Percentiles rank a stretch among this genome's conserved stretches.
Evolutionary conservation across 495 filamentous ascomycete genomes (phyloP).

Genomic region (Talaromyces adpressus): DNA sequence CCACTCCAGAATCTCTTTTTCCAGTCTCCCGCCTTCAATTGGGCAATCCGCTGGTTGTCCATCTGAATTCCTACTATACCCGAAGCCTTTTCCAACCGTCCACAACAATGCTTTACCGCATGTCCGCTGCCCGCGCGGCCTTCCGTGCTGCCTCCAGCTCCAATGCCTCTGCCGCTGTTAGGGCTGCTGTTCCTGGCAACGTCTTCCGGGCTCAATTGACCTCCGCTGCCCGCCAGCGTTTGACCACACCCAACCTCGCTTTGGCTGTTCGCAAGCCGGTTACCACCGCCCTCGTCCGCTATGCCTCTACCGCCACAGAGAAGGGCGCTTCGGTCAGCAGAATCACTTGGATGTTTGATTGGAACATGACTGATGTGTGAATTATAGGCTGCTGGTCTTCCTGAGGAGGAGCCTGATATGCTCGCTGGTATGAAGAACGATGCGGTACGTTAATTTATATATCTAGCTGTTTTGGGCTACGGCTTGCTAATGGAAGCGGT

Average conservation of each 20-base stretch:
- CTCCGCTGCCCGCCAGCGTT: constrained; percentile 32
- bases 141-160: constrained; percentile 40
- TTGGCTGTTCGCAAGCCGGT: constrained; percentile 44
- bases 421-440: constrained; percentile 63
- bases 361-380: background rate
- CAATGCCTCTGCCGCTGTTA: constrained; percentile 37
- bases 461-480: background rate
- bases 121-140: constrained; percentile 38
- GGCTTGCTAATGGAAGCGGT: background rate
- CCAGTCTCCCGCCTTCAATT: constrained; percentile 28
- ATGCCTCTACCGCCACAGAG: constrained; percentile 24
- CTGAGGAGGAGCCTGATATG: constrained; percentile 51
- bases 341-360: background rate
- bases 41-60: constrained; percentile 15
- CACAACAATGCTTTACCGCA: constrained; percentile 42
- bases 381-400: constrained; percentile 19
- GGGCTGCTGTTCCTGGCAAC: constrained; percentile 31
- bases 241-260: constrained; percentile 30
- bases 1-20: constrained; percentile 22
- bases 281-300: constrained; percentile 45
- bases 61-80: constrained; percentile 6
- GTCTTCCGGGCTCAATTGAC: constrained; percentile 42
- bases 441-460: constrained; percentile 49
- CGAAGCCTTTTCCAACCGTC: constrained; percentile 8
- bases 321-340: constrained; percentile 4